A percentile compares a stretch with the other conserved stretches of the same genome.
Evolutionary conservation across 2,329 filamentous ascomycete species (phyloP).

Genomic region (Grosmannia huntii): DNA sequence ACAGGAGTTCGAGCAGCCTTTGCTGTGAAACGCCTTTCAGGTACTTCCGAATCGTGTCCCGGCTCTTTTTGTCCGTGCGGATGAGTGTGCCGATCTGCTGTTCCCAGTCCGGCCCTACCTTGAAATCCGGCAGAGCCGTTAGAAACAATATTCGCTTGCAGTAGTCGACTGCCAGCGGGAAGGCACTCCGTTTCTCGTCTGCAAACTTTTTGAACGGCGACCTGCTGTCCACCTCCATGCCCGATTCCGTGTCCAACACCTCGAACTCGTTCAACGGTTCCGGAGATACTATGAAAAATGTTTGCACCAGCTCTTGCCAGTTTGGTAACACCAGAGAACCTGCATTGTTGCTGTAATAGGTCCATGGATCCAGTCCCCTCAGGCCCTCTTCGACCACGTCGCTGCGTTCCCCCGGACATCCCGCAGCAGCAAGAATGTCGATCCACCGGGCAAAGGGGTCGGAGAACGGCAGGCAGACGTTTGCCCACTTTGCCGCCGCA

Average conservation of each 20-base stretch:
- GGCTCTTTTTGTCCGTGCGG: slow-evolving; percentile 53
- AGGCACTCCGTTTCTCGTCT: slow-evolving; percentile 37
- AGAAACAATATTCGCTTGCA: slow-evolving; percentile 43
- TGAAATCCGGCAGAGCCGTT: slow-evolving; percentile 32
- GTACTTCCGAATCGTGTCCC: slow-evolving; percentile 44
- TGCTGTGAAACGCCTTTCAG: slow-evolving; percentile 21
- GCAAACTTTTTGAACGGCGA: slow-evolving; percentile 33
- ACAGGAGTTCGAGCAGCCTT: slow-evolving; percentile 31
- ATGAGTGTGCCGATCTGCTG: slow-evolving; percentile 61
- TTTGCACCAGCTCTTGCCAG: slow-evolving; percentile 36
- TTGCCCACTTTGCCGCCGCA: slow-evolving; percentile 77
- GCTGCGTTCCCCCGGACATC: slow-evolving; percentile 52
- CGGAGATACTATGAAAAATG: slow-evolving; percentile 32
- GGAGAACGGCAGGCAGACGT: slow-evolving; percentile 68
- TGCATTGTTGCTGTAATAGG: slow-evolving; percentile 32
- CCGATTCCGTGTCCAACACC: slow-evolving; percentile 12
- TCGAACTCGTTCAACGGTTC: background rate
- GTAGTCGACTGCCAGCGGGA: slow-evolving; percentile 59
- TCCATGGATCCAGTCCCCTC: slow-evolving; percentile 67
- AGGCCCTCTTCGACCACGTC: slow-evolving; percentile 84
- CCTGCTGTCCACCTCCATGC: slow-evolving; percentile 26
- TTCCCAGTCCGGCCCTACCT: slow-evolving; percentile 73
- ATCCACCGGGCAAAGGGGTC: slow-evolving; percentile 79
- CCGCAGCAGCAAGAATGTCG: slow-evolving; percentile 67
- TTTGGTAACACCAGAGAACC: slow-evolving; percentile 28